Evolutionary conservation across 306 rosid species (phyloP).

Genomic region (Casuarina cunninghamiana): DNA sequence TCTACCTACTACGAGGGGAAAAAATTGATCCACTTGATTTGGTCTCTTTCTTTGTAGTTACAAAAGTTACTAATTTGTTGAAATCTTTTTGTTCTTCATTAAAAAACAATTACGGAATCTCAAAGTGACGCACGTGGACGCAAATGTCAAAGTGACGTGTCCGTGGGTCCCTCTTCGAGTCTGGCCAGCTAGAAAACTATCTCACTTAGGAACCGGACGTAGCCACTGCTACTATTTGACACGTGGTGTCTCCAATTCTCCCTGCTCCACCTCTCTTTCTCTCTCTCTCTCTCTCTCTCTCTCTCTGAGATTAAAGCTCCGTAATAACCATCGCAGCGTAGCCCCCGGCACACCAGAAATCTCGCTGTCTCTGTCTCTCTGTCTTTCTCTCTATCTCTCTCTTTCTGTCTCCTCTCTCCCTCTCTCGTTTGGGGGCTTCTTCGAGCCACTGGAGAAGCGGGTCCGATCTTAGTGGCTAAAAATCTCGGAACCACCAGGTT

Average conservation of each 20-base stretch:
- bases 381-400: neutral
- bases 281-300: neutral
- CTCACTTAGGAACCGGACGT: constrained; percentile 42
- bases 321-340: no score
- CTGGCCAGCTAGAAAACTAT: constrained; percentile 14
- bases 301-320: no score
- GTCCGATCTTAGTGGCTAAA: constrained; percentile 37
- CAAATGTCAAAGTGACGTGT: constrained; percentile 11
- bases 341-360: neutral
- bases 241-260: constrained; percentile 28
- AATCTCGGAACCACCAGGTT: constrained; percentile 2
- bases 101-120: no score
- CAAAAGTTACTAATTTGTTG: no score
- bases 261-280: neutral
- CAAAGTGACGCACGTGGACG: constrained; percentile 5
- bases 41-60: no score
- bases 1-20: no score
- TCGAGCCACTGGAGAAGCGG: neutral
- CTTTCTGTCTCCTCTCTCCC: neutral
- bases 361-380: neutral
- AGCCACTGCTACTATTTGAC: neutral
- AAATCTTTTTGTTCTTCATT: no score
- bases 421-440: neutral
- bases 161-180: constrained; percentile 22
- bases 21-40: no score